Percentiles rank a stretch among this genome's conserved stretches.
Evolutionary conservation across 78 protist genomes (phyloP).

Genomic region (Dictyostelium discoideum): DNA sequence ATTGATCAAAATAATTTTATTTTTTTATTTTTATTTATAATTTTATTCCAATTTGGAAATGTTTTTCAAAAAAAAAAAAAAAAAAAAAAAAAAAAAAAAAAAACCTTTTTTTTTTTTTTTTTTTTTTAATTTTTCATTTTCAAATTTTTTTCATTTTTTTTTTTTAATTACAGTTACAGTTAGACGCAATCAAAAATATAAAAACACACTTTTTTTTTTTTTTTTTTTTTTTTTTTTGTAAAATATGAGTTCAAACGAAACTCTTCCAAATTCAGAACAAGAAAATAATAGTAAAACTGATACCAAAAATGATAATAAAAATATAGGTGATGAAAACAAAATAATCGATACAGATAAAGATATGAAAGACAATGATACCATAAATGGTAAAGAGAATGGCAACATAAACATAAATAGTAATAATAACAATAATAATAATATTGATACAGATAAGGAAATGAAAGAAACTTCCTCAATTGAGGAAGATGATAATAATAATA

Average conservation of each 20-base stretch:
- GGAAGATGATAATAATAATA: not conserved
- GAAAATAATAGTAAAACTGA: not conserved
- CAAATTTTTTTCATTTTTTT: too few species aligned
- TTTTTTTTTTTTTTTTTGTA: too few species aligned
- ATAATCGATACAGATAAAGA: not conserved
- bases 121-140: not conserved
- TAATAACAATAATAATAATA: not conserved
- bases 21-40: too few species aligned
- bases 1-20: too few species aligned
- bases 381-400: not conserved
- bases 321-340: not conserved
- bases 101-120: not conserved
- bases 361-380: not conserved
- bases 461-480: not conserved
- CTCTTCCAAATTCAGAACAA: not conserved
- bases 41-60: too few species aligned
- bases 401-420: not conserved
- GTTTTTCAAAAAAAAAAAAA: too few species aligned
- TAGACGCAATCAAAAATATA: not conserved
- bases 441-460: constrained; percentile 1
- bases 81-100: too few species aligned
- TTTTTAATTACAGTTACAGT: too few species aligned
- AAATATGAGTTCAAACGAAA: not conserved
- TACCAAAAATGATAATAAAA: not conserved
- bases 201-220: not conserved